Conservation (phyloP, 306 rosid genomes). For the Cicer chorassanicum region DNA sequence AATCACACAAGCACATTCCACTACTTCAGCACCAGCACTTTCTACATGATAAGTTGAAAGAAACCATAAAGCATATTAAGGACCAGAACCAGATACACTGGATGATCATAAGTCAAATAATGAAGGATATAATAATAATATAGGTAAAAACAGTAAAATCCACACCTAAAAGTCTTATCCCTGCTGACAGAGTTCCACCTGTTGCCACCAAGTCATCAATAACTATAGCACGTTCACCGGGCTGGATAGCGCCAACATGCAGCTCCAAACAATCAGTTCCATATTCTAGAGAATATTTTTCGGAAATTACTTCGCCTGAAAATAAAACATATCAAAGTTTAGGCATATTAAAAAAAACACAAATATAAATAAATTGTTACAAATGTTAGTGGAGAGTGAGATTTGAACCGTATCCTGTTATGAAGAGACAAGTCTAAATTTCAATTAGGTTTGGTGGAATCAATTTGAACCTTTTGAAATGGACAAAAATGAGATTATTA, state of each 20-base stretch:
- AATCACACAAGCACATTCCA: constrained; percentile 93
- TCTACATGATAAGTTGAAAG: constrained; percentile 58
- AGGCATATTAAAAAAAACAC: neutral
- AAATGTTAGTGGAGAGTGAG: no score
- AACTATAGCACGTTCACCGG: constrained; percentile 80
- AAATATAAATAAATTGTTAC: no score
- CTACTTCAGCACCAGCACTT: constrained; percentile 86
- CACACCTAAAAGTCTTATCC: constrained; percentile 83
- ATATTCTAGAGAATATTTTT: constrained; percentile 82
- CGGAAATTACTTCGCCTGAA: constrained; percentile 82
- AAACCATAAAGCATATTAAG: constrained; percentile 28
- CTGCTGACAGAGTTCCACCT: constrained; percentile 95
- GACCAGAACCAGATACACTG: constrained; percentile 37
- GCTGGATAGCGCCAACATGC: constrained; percentile 85
- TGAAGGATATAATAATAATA: constrained; percentile 28
- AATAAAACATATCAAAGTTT: constrained; percentile 33
- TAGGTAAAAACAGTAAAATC: constrained; percentile 7
- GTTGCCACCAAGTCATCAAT: constrained; percentile 96
- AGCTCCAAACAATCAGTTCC: constrained; percentile 90
- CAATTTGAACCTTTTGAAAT: neutral
- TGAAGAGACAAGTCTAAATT: neutral
- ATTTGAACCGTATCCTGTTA: no score
- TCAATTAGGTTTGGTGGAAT: constrained; percentile 16
- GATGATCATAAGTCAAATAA: constrained; percentile 27
- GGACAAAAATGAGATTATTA: constrained; percentile 18